These are phyloP conservation scores for Pythium aquatile DNA, from an alignment of 352 stramenopile genomes.

Conservation along the genomic window DNA sequence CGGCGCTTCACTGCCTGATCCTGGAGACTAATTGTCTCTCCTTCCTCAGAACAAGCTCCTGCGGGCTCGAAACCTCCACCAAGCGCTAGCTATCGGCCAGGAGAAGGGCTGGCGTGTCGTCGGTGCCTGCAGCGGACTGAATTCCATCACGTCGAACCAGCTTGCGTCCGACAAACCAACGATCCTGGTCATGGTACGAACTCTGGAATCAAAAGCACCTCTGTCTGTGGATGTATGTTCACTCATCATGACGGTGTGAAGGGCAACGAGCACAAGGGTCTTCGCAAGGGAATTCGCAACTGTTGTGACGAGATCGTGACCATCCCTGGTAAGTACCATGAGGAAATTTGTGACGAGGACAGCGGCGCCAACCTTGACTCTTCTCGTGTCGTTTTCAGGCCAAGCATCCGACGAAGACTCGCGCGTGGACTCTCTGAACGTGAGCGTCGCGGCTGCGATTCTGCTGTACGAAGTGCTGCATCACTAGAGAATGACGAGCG, in stretches of 20 bases:
- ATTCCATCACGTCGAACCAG: conserved; percentile 63
- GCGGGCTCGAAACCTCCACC: conserved; percentile 66
- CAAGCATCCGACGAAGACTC: conserved; percentile 59
- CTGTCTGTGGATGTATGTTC: too few species aligned
- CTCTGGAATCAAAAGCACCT: background rate
- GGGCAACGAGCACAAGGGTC: conserved; percentile 77
- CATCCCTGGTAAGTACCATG: conserved; percentile 43
- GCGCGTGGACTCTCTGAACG: conserved; percentile 78
- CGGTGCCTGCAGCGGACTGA: conserved; percentile 67
- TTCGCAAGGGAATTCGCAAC: conserved; percentile 69
- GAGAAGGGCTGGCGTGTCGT: conserved; percentile 75
- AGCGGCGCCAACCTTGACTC: too few species aligned
- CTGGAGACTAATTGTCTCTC: background rate
- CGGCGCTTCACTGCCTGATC: too few species aligned
- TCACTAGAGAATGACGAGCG: conserved; percentile 30
- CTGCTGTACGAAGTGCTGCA: conserved; percentile 80
- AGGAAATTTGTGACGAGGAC: too few species aligned
- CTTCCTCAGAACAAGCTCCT: conserved; percentile 53
- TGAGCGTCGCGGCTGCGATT: conserved; percentile 74
- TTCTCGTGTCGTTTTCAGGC: conserved; percentile 22
- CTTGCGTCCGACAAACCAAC: conserved; percentile 49
- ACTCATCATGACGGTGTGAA: conserved; percentile 9
- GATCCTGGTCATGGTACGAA: conserved; percentile 77
- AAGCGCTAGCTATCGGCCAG: conserved; percentile 55
- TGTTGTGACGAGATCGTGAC: conserved; percentile 74